These are phyloP conservation scores for Ceratobasidium sp. DNA, from an alignment of 1,284 basidiomycete species.

Conservation along the genomic window DNA sequence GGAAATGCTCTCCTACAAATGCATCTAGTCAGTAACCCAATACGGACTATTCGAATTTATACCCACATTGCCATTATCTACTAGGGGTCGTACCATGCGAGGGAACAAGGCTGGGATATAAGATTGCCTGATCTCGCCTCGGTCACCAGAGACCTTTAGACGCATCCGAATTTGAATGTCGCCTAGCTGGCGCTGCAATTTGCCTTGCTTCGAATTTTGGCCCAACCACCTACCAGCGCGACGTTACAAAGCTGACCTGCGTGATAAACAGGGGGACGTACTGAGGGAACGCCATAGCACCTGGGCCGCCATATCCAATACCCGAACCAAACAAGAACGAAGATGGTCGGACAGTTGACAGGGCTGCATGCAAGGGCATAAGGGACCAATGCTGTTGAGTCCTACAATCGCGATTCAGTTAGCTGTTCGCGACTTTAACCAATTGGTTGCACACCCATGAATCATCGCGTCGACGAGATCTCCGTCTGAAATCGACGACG, in stretches of 20 bases:
- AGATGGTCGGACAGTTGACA: slow-evolving; percentile 89
- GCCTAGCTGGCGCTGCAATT: slow-evolving; percentile 83
- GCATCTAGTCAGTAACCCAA: not conserved
- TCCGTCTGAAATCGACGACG: slow-evolving; percentile 93
- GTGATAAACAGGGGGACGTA: slow-evolving; percentile 59
- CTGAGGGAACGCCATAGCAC: slow-evolving; percentile 84
- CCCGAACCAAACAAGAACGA: slow-evolving; percentile 80
- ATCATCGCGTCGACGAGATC: slow-evolving; percentile 96
- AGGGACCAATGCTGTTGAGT: slow-evolving; percentile 96
- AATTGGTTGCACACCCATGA: slow-evolving; percentile 76
- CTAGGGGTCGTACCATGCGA: slow-evolving; percentile 83
- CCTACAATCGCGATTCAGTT: slow-evolving; percentile 59
- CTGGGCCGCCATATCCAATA: slow-evolving; percentile 76
- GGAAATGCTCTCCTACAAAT: slow-evolving; percentile 76
- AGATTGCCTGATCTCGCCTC: slow-evolving; percentile 88
- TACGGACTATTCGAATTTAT: not conserved
- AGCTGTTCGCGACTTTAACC: slow-evolving; percentile 10
- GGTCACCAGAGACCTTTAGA: slow-evolving; percentile 89
- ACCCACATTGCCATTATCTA: slow-evolving; percentile 68
- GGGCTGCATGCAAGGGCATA: slow-evolving; percentile 93
- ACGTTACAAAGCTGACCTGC: slow-evolving; percentile 11
- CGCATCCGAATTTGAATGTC: slow-evolving; percentile 98
- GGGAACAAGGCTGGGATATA: slow-evolving; percentile 91
- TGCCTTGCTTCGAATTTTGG: slow-evolving; percentile 93
- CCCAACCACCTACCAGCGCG: slow-evolving; percentile 84